phyloP scores from a whole-genome alignment of 805 yeast species.

The Kregervanrija fluxuum region DNA sequence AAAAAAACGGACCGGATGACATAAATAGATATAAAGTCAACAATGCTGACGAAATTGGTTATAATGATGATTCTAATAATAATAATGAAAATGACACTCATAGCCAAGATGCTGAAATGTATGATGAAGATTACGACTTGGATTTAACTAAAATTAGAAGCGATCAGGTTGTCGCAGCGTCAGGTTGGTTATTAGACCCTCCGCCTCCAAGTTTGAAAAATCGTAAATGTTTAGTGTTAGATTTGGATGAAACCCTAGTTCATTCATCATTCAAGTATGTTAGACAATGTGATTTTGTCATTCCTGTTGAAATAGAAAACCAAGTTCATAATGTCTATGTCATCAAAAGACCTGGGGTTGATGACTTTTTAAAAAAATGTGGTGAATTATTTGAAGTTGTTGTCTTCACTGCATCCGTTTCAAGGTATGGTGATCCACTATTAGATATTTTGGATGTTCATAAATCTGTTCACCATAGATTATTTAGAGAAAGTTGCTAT shows the following conservation, averaged over 20 bases:
- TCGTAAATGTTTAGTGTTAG: conserved; percentile 83
- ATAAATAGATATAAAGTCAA: conserved; percentile 6
- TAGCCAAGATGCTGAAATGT: conserved; percentile 16
- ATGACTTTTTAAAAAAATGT: conserved; percentile 76
- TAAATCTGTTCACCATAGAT: conserved; percentile 75
- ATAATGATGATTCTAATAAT: conserved; percentile 21
- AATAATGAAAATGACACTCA: conserved; percentile 1
- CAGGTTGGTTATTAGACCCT: conserved; percentile 60
- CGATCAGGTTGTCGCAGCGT: conserved; percentile 60
- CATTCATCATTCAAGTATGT: conserved; percentile 91
- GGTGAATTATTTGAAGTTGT: conserved; percentile 91
- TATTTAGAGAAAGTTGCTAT: conserved; percentile 91
- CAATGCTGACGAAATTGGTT: conserved; percentile 6
- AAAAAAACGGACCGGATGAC: not conserved
- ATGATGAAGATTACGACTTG: conserved; percentile 25
- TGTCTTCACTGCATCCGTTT: conserved; percentile 93
- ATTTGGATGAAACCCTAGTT: conserved; percentile 92
- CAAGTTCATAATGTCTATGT: conserved; percentile 93
- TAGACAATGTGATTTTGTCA: conserved; percentile 90
- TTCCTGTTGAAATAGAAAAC: conserved; percentile 94
- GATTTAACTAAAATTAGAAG: conserved; percentile 63
- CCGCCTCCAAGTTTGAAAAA: conserved; percentile 41
- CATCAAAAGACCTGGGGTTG: conserved; percentile 96
- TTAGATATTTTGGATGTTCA: conserved; percentile 80
- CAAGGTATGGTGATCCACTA: conserved; percentile 93